phyloP scores from a whole-genome alignment of 2,329 filamentous ascomycete species.

The Parasarocladium wereldwijsianum region DNA sequence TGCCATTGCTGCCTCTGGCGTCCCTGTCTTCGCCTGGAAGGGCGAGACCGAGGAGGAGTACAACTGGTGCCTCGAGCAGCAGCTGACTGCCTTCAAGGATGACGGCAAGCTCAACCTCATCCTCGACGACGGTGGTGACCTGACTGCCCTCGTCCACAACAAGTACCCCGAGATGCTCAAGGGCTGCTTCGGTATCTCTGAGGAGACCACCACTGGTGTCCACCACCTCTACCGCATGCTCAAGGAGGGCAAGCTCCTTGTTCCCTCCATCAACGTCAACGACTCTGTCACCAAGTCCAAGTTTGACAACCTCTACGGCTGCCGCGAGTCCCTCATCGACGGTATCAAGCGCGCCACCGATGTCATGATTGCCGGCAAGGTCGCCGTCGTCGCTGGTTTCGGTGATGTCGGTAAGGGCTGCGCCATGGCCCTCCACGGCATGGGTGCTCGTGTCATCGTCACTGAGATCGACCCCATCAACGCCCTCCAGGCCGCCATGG shows the following conservation, averaged over 20 bases:
- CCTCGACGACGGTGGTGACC: conserved; percentile 95
- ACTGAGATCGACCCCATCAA: conserved; percentile 99
- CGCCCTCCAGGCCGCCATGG: conserved; percentile 95
- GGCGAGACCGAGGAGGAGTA: conserved; percentile 99
- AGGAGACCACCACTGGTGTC: conserved; percentile 99
- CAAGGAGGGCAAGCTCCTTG: conserved; percentile 76
- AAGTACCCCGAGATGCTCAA: conserved; percentile 99
- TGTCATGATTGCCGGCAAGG: conserved; percentile 99
- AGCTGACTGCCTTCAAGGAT: conserved; percentile 92
- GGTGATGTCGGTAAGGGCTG: conserved; percentile 99
- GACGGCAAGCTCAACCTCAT: conserved; percentile 95
- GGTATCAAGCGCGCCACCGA: conserved; percentile 99
- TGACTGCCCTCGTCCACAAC: conserved; percentile 88
- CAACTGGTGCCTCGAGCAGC: conserved; percentile 98
- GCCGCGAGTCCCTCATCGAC: conserved; percentile 95
- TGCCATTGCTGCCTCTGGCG: conserved; percentile 85
- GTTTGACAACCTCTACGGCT: conserved; percentile 99
- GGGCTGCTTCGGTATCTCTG: conserved; percentile 94
- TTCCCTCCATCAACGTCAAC: conserved; percentile 98
- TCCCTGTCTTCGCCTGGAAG: conserved; percentile 70
- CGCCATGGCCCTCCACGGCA: conserved; percentile 85
- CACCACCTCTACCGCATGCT: conserved; percentile 99
- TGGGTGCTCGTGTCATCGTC: conserved; percentile 92
- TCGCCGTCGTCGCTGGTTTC: conserved; percentile 92
- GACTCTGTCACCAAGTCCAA: conserved; percentile 99